Evolutionary conservation across 1,284 basidiomycete genomes (phyloP).

Genomic region (Melampsora larici-populina): DNA sequence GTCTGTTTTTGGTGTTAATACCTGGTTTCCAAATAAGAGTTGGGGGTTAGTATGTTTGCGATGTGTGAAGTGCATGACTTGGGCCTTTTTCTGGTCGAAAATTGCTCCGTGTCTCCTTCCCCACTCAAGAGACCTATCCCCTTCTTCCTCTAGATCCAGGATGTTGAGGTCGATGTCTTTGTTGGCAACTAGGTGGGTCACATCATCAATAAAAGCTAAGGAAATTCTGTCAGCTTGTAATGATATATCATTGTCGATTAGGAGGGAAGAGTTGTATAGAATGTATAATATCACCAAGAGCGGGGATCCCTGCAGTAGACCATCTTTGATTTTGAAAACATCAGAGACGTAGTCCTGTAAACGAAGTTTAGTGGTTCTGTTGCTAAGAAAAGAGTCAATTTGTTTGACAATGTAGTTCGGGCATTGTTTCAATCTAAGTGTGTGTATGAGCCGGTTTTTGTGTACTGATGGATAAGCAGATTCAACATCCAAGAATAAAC

Average conservation of each 20-base stretch:
- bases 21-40: neutral
- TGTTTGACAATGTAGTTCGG: neutral
- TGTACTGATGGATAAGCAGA: constrained; percentile 10
- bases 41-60: neutral
- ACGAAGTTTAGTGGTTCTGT: neutral
- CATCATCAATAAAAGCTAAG: constrained; percentile 29
- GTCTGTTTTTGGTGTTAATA: neutral
- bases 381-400: neutral
- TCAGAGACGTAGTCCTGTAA: constrained; percentile 8
- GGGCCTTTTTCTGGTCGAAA: constrained; percentile 30
- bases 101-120: constrained; percentile 1
- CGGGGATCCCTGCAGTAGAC: constrained; percentile 26
- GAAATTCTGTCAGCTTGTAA: neutral
- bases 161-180: neutral
- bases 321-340: neutral
- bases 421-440: neutral
- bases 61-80: constrained; percentile 6
- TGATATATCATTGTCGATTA: neutral
- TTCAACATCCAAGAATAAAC: constrained; percentile 26
- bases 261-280: neutral
- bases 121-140: neutral
- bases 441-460: neutral
- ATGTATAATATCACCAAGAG: constrained; percentile 18
- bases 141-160: neutral
- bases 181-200: constrained; percentile 1